phyloP scores from a whole-genome alignment of 176 grass and related monocot genomes.

The Bothriochloa decipiens region DNA sequence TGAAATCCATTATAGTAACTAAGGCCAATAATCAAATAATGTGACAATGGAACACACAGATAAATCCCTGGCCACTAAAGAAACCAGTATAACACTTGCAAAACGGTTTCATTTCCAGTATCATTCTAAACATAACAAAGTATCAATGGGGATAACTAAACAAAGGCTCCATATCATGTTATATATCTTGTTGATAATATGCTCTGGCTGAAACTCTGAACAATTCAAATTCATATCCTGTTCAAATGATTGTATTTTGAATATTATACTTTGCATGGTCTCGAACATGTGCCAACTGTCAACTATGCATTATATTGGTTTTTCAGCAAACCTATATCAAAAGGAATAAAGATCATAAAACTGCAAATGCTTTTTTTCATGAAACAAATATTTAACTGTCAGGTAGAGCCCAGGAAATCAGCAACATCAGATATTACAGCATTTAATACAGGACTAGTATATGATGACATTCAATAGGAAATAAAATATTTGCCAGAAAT shows the following conservation, averaged over 20 bases:
- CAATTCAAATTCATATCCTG: neutral
- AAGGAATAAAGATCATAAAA: neutral
- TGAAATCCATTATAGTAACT: constrained; percentile 19
- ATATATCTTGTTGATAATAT: neutral
- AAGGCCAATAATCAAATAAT: constrained; percentile 7
- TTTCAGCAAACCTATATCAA: neutral
- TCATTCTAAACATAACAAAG: constrained; percentile 15
- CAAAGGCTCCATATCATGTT: neutral
- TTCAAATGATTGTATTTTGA: neutral
- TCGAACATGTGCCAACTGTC: neutral
- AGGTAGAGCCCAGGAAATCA: constrained; percentile 10
- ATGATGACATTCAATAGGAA: neutral
- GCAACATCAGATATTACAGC: neutral
- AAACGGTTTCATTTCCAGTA: constrained; percentile 4
- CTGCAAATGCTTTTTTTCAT: neutral
- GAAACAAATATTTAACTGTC: neutral
- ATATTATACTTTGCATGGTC: neutral
- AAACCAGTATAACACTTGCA: neutral
- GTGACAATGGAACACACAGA: constrained; percentile 10
- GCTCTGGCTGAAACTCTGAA: neutral
- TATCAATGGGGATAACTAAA: neutral
- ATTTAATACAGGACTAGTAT: neutral
- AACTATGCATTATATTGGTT: neutral
- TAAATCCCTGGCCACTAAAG: neutral
- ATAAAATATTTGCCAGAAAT: neutral